These are phyloP conservation scores for Ustilago sp. DNA, from an alignment of 1,284 basidiomycete genomes.

Conservation along the genomic window DNA sequence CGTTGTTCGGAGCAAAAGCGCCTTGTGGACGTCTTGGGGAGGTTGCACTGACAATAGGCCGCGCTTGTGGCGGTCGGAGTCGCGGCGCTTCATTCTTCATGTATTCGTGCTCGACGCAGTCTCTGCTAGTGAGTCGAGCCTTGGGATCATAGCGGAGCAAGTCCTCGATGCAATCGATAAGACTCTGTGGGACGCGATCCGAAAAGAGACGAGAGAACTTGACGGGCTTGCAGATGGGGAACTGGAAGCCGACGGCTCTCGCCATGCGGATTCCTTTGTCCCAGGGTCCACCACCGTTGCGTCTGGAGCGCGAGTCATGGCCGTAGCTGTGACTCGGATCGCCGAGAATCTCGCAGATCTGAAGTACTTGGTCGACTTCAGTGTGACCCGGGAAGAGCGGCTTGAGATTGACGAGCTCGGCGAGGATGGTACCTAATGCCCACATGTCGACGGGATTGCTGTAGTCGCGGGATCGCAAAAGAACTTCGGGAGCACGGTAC, in stretches of 20 bases:
- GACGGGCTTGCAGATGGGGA: constrained; percentile 84
- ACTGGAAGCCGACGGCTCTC: constrained; percentile 84
- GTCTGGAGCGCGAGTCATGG: constrained; percentile 77
- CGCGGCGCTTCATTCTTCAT: constrained; percentile 77
- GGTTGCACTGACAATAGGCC: constrained; percentile 48
- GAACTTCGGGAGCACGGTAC: constrained; percentile 98
- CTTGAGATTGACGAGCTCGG: constrained; percentile 92
- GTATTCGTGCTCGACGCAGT: constrained; percentile 90
- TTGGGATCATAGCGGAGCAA: constrained; percentile 92
- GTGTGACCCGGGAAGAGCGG: constrained; percentile 97
- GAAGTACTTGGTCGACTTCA: constrained; percentile 91
- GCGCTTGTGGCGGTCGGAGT: constrained; percentile 59
- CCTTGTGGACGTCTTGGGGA: constrained; percentile 34
- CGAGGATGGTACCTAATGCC: constrained; percentile 98
- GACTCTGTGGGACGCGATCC: constrained; percentile 79
- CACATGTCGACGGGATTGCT: constrained; percentile 98
- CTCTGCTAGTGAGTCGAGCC: constrained; percentile 82
- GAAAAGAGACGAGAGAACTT: constrained; percentile 84
- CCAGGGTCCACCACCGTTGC: constrained; percentile 90
- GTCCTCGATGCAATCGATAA: constrained; percentile 92
- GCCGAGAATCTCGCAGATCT: constrained; percentile 91
- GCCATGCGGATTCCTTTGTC: constrained; percentile 85
- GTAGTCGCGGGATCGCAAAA: constrained; percentile 90
- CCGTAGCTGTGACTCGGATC: constrained; percentile 89
- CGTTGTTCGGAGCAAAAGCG: constrained; percentile 4